These are phyloP conservation scores for Marchantia polymorpha DNA, from an alignment of 225 moss, liverwort and hornwort genomes.

Conservation along the genomic window DNA sequence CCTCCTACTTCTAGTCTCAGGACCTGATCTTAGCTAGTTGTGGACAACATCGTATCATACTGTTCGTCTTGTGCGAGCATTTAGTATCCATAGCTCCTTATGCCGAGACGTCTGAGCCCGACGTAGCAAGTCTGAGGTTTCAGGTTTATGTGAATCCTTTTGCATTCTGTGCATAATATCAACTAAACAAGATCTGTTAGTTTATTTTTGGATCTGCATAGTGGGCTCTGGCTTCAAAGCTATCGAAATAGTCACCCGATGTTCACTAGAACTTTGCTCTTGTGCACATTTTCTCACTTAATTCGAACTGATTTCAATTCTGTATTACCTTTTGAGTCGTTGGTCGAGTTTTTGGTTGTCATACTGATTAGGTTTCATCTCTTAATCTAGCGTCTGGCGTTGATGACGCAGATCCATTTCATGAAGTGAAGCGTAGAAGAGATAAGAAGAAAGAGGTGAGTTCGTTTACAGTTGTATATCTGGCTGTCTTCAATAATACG, in stretches of 20 bases:
- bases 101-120: too few species aligned
- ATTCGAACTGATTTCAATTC: not conserved
- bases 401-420: conserved; percentile 68
- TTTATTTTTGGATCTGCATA: not conserved
- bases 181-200: not conserved
- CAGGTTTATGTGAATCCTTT: too few species aligned
- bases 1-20: too few species aligned
- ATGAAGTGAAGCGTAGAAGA: conserved; percentile 88
- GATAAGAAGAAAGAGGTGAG: conserved; percentile 88
- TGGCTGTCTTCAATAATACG: too few species aligned
- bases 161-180: too few species aligned
- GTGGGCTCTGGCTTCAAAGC: not conserved
- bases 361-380: conserved; percentile 22
- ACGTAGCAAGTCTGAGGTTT: too few species aligned
- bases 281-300: not conserved
- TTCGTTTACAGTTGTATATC: not conserved
- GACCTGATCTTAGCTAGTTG: too few species aligned
- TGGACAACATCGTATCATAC: too few species aligned
- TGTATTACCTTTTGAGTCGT: not conserved
- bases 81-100: too few species aligned
- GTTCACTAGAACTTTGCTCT: not conserved
- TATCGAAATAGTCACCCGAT: not conserved
- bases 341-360: not conserved
- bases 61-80: too few species aligned
- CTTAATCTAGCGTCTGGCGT: conserved; percentile 22